Conservation (phyloP, 345 rosid genomes). For the Eucalyptus regnans region DNA sequence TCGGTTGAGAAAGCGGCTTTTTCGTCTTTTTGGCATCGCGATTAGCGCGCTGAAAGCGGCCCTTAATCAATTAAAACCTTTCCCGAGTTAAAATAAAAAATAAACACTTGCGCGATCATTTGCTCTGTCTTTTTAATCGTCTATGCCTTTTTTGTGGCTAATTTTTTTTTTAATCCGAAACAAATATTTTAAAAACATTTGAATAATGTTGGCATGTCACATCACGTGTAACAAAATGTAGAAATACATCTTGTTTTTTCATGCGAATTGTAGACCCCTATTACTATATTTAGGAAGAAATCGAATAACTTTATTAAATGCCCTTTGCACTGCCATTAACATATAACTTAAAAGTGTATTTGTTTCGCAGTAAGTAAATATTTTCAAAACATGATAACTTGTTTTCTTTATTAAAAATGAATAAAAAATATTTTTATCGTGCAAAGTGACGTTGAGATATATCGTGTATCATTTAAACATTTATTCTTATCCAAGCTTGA, state of each 20-base stretch:
- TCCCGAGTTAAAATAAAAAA: no score
- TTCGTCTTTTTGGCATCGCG: neutral
- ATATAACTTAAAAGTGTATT: neutral
- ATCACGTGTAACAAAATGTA: neutral
- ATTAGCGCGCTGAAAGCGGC: neutral
- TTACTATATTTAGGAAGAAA: neutral
- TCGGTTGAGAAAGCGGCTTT: neutral
- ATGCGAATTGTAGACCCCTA: neutral
- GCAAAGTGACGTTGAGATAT: neutral
- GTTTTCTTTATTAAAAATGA: neutral
- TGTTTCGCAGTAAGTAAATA: accelerated
- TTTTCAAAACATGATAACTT: neutral
- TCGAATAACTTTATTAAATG: neutral
- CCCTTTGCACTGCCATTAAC: neutral
- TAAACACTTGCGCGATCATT: neutral
- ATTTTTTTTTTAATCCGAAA: neutral
- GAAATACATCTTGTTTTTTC: neutral
- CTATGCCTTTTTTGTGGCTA: neutral
- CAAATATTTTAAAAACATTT: neutral
- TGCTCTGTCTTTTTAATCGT: neutral
- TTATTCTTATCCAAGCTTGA: neutral
- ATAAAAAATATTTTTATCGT: no score
- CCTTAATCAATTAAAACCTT: no score
- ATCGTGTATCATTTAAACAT: neutral
- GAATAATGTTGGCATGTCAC: neutral